These are phyloP conservation scores for Neurospora discreta DNA, from an alignment of 495 filamentous ascomycete species.

Conservation along the genomic window DNA sequence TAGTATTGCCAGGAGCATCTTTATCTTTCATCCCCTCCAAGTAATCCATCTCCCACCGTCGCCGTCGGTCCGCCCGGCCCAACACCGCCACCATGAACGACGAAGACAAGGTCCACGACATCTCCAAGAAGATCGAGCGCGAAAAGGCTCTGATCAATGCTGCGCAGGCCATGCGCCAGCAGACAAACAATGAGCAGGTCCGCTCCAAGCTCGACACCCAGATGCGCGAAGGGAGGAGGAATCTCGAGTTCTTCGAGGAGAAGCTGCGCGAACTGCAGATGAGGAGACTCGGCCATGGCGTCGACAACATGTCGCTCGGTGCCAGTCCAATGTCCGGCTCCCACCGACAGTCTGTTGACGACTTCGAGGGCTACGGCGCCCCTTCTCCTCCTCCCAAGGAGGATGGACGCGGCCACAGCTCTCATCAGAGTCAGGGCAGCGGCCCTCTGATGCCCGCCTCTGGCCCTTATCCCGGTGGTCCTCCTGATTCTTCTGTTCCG, in stretches of 20 bases:
- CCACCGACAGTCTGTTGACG: constrained; percentile 19
- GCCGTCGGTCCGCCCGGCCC: constrained; percentile 22
- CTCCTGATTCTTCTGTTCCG: constrained; percentile 55
- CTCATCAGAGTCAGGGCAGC: constrained; percentile 29
- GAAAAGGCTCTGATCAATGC: constrained; percentile 93
- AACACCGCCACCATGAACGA: constrained; percentile 47
- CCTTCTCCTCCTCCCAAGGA: constrained; percentile 60
- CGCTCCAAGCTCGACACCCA: constrained; percentile 80
- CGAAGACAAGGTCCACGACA: constrained; percentile 75
- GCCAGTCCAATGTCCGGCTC: constrained; percentile 26
- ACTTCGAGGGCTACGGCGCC: constrained; percentile 36
- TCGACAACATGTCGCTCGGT: constrained; percentile 51
- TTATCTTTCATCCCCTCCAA: neutral
- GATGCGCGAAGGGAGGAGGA: constrained; percentile 85
- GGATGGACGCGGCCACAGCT: constrained; percentile 22
- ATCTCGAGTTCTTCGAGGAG: constrained; percentile 89
- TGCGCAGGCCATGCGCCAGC: constrained; percentile 87
- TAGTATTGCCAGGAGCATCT: constrained; percentile 4
- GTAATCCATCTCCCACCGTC: neutral
- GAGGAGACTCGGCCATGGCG: constrained; percentile 54
- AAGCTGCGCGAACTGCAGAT: constrained; percentile 79
- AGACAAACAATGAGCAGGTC: constrained; percentile 83
- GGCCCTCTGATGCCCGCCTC: constrained; percentile 73
- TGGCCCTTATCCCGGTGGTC: constrained; percentile 67
- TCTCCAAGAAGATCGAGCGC: constrained; percentile 94